Conservation (phyloP, 192 early-diverging fungal genomes). For the Rhizophagus sp. region DNA sequence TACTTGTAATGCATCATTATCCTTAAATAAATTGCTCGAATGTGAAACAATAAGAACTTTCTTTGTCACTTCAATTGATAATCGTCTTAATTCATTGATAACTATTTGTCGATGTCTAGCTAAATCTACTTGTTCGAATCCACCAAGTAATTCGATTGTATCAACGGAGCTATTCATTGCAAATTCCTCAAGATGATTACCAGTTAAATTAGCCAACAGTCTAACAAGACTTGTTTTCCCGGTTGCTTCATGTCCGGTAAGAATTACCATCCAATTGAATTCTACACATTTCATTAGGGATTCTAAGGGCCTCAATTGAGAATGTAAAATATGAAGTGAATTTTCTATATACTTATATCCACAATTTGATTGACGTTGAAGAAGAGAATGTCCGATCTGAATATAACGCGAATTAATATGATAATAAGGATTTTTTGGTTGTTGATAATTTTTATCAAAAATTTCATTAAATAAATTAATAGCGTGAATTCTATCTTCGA, state of each 20-base stretch:
- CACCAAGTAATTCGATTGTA: constrained; percentile 92
- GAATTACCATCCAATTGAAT: constrained; percentile 88
- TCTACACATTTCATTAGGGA: constrained; percentile 86
- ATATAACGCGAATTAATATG: constrained; percentile 52
- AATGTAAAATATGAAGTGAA: constrained; percentile 66
- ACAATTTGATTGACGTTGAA: constrained; percentile 46
- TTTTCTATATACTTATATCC: constrained; percentile 40
- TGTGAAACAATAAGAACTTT: constrained; percentile 39
- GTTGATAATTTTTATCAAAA: constrained; percentile 48
- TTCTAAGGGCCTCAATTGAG: constrained; percentile 67
- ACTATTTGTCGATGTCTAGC: constrained; percentile 64
- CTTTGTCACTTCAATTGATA: constrained; percentile 46
- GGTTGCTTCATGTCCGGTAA: constrained; percentile 79
- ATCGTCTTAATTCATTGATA: constrained; percentile 44
- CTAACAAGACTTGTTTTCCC: constrained; percentile 91
- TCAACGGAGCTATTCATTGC: constrained; percentile 95
- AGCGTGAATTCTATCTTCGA: constrained; percentile 68
- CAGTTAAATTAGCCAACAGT: constrained; percentile 77
- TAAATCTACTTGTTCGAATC: constrained; percentile 95
- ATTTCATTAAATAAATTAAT: constrained; percentile 55
- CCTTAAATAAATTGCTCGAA: neutral
- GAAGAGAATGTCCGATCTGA: constrained; percentile 63
- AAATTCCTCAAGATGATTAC: constrained; percentile 87
- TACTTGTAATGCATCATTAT: constrained; percentile 22
- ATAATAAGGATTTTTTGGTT: constrained; percentile 46